phyloP scores from a whole-genome alignment of 2,329 filamentous ascomycete genomes.

The Capronia epimyces region DNA sequence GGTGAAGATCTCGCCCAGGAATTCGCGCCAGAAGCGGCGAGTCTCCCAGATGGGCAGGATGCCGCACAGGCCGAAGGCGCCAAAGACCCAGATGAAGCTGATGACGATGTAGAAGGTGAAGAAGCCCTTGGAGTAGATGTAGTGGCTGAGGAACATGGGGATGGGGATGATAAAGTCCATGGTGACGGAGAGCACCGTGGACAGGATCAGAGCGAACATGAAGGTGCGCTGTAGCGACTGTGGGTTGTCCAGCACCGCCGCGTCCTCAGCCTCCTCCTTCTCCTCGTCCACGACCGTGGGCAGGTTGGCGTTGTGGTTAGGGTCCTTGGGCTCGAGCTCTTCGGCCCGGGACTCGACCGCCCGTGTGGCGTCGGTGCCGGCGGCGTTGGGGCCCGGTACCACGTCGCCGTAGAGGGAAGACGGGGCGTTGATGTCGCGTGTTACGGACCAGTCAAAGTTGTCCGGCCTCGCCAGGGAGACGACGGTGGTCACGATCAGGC shows the following conservation, averaged over 20 bases:
- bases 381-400: conserved; percentile 1
- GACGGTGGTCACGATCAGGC: conserved; percentile 66
- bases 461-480: conserved; percentile 78
- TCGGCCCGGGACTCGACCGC: neutral
- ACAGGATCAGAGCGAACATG: conserved; percentile 50
- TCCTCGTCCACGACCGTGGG: conserved; percentile 27
- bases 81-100: conserved; percentile 64
- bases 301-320: neutral
- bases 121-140: conserved; percentile 74
- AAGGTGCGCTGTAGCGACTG: conserved; percentile 34
- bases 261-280: conserved; percentile 28
- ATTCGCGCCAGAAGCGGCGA: conserved; percentile 30
- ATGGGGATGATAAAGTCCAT: conserved; percentile 84
- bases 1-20: conserved; percentile 10
- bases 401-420: neutral
- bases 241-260: conserved; percentile 32
- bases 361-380: neutral
- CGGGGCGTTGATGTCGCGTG: conserved; percentile 70
- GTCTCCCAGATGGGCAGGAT: conserved; percentile 43
- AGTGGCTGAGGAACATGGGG: conserved; percentile 77
- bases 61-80: conserved; percentile 37
- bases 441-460: conserved; percentile 66
- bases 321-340: neutral
- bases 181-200: conserved; percentile 59
- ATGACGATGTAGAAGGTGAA: conserved; percentile 76